Evolutionary conservation across 2,329 filamentous ascomycete species (phyloP), one percentile per base, ranked within the genome.

Genomic region (Coniochaeta prunicola): DNA sequence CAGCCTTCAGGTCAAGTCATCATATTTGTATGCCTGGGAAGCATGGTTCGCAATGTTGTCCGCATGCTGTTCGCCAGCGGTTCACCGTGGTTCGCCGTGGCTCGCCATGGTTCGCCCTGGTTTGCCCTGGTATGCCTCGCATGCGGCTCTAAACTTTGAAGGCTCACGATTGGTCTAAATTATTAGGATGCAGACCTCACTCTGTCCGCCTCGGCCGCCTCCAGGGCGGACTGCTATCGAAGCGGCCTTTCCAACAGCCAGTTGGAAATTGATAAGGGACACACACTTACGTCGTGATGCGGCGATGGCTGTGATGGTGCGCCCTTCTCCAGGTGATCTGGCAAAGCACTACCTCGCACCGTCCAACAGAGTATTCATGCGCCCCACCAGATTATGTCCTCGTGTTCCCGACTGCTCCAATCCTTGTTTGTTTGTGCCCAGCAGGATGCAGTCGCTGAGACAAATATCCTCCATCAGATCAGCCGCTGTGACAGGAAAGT

Each of bases 101-200:
- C 59, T 34, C 59, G 59, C 57, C 34, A 42, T 61, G 59, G 60
- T 59, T 36, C 59, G 63, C 64, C n/a, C n/a, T n/a, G n/a, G n/a
- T n/a, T n/a, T n/a, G n/a, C n/a, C n/a, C 57, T 19, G 19, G 40
- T 21, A 3, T 45, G 40, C 42, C 42, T 38, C 21, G 19, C 7
- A 48, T 57, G 60, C 59, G 63, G 61, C 62, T 63, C 59, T 36
- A 24, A 10, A 12, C 13, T 21, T 13, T 15, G 15, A 10, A 34
- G 9, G 21, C 33, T 33, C 4, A 59, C 12, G 59, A 63, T 63
- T 64, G 63, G 60, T 31, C 56, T 9, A 38, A n/a, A 45, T 30
- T 57, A 48, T 63, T 63, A 61, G 64, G 64, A 61, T 64, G 59
- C 10, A 40, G 3, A 5, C 10, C 24, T 17, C 9, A 21, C 17